Percentiles rank a stretch among this genome's conserved stretches.
Evolutionary conservation across 2,329 filamentous ascomycete species (phyloP).

Genomic region (Cordyceps militaris): DNA sequence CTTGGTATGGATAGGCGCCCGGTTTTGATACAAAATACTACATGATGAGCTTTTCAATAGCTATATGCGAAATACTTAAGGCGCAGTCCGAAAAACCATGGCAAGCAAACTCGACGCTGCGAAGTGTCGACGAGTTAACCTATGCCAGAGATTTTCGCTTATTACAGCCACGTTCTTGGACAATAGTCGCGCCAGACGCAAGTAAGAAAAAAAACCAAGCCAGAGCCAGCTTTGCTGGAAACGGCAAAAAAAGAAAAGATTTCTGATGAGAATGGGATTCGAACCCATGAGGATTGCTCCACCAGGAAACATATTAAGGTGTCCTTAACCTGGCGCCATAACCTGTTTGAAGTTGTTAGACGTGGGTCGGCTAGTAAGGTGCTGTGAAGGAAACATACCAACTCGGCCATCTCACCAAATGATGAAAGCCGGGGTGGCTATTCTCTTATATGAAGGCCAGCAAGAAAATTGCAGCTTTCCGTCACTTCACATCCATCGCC

Average conservation of each 20-base stretch:
- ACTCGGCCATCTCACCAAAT: constrained; percentile 12
- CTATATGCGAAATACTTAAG: too few relatives aligned
- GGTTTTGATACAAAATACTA: too few relatives aligned
- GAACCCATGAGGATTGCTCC: constrained; percentile 13
- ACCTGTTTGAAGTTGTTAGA: not conserved
- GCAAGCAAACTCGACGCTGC: too few relatives aligned
- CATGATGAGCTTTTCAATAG: too few relatives aligned
- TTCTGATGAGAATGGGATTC: constrained; percentile 11
- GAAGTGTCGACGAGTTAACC: too few relatives aligned
- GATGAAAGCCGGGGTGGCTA: accelerated
- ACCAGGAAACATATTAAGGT: constrained; percentile 12
- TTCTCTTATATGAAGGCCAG: not conserved
- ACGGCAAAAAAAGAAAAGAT: not conserved
- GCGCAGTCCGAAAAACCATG: too few relatives aligned
- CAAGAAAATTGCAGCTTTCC: not conserved
- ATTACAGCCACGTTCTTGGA: too few relatives aligned
- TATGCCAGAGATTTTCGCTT: too few relatives aligned
- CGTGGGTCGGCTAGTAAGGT: not conserved
- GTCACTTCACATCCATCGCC: too few relatives aligned
- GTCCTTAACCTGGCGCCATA: constrained; percentile 13
- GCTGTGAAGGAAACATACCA: not conserved
- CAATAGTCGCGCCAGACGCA: not conserved
- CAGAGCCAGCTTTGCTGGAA: not conserved
- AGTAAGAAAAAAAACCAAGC: not conserved
- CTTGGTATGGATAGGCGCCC: not conserved